phyloP scores from a whole-genome alignment of 2,329 filamentous ascomycete species.

The Coniochaeta hoffmannii region DNA sequence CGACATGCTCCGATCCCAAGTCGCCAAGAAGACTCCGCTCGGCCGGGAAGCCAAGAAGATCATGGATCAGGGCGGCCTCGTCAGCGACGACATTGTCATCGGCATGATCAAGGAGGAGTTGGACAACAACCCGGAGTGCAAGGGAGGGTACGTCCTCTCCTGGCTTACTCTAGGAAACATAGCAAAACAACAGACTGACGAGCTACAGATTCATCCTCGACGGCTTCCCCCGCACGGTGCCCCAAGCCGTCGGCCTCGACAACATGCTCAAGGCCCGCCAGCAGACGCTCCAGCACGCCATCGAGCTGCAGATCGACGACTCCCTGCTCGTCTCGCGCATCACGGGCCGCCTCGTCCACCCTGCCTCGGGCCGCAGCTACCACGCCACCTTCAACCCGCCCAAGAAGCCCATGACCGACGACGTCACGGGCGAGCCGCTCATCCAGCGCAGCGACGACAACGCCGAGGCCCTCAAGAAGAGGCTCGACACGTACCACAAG shows the following conservation, averaged over 20 bases:
- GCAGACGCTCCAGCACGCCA: constrained; percentile 85
- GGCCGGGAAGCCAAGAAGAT: constrained; percentile 99
- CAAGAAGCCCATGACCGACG: constrained; percentile 89
- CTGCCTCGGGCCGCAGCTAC: constrained; percentile 91
- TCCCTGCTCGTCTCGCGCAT: constrained; percentile 88
- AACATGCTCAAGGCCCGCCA: constrained; percentile 74
- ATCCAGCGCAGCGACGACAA: constrained; percentile 98
- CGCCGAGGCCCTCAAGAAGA: constrained; percentile 90
- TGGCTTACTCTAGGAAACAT: constrained; percentile 3
- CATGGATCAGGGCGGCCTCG: constrained; percentile 96
- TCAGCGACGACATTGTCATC: constrained; percentile 98
- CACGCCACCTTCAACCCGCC: constrained; percentile 99
- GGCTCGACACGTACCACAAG: constrained; percentile 83
- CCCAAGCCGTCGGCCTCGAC: constrained; percentile 91
- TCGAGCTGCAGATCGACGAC: constrained; percentile 97
- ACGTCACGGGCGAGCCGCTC: constrained; percentile 91
- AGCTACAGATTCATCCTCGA: constrained; percentile 85
- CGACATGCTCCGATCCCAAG: constrained; percentile 98
- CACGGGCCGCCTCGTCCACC: constrained; percentile 92
- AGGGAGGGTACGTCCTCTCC: constrained; percentile 67
- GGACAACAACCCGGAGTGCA: constrained; percentile 89
- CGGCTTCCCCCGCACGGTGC: constrained; percentile 94
- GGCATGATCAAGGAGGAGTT: constrained; percentile 99
- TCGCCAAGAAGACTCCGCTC: constrained; percentile 92
- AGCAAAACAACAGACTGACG: background rate